Conservation (phyloP, 2,329 filamentous ascomycete genomes). For the Parafenestella ontariensis region DNA sequence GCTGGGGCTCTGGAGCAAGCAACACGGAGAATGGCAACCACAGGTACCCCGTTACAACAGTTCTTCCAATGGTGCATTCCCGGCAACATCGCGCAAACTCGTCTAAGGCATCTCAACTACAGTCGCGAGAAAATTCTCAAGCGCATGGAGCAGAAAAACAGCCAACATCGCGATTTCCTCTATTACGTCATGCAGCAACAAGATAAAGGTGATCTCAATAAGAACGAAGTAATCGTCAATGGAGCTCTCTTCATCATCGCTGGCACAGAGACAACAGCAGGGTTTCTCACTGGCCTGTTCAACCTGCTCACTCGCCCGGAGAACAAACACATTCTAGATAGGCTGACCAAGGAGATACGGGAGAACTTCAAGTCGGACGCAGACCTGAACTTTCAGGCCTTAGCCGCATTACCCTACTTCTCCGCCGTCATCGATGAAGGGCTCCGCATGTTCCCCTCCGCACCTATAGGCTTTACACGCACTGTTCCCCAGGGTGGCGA, state of each 20-base stretch:
- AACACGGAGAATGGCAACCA: slow-evolving; percentile 19
- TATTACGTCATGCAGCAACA: slow-evolving; percentile 27
- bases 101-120: slow-evolving; percentile 25
- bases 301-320: slow-evolving; percentile 14
- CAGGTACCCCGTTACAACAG: slow-evolving; percentile 21
- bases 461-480: slow-evolving; percentile 21
- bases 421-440: slow-evolving; percentile 34
- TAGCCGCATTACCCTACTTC: slow-evolving; percentile 27
- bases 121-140: slow-evolving; percentile 31
- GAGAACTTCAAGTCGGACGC: slow-evolving; percentile 18
- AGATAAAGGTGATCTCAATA: slow-evolving; percentile 24
- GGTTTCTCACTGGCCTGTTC: slow-evolving; percentile 19
- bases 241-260: slow-evolving; percentile 29
- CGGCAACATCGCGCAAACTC: slow-evolving; percentile 7
- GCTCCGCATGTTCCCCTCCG: slow-evolving; percentile 39
- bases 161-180: slow-evolving; percentile 25
- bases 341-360: slow-evolving; percentile 22
- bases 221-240: slow-evolving; percentile 26
- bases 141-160: slow-evolving; percentile 21
- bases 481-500: slow-evolving; percentile 25
- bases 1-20: slow-evolving; percentile 26
- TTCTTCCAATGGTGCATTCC: slow-evolving; percentile 27
- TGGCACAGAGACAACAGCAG: slow-evolving; percentile 27
- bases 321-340: slow-evolving; percentile 21
- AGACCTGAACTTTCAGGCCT: slow-evolving; percentile 35